These are phyloP conservation scores for Aspergillus hortae DNA, from an alignment of 2,329 filamentous ascomycete genomes.

Conservation along the genomic window DNA sequence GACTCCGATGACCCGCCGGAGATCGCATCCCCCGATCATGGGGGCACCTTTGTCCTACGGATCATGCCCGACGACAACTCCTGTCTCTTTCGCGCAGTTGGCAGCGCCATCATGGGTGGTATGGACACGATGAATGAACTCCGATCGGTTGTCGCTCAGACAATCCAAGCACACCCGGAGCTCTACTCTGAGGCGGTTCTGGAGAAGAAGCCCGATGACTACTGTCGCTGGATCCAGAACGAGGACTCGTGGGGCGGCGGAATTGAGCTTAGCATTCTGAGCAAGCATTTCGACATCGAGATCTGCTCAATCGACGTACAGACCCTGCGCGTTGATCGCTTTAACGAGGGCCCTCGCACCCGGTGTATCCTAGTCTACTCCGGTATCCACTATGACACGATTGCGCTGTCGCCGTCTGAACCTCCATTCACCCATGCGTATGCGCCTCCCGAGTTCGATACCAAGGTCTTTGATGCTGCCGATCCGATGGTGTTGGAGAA, in stretches of 20 bases:
- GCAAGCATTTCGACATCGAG: slow-evolving; percentile 79
- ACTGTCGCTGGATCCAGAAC: slow-evolving; percentile 76
- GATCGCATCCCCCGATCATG: slow-evolving; percentile 54
- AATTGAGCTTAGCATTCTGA: slow-evolving; percentile 83
- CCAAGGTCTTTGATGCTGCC: slow-evolving; percentile 65
- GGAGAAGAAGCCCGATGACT: slow-evolving; percentile 67
- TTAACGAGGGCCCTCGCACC: slow-evolving; percentile 68
- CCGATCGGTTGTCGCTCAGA: slow-evolving; percentile 71
- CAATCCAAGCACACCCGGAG: slow-evolving; percentile 69
- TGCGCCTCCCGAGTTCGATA: slow-evolving; percentile 70
- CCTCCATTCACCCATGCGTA: slow-evolving; percentile 54
- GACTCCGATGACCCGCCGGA: slow-evolving; percentile 59
- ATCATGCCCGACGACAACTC: slow-evolving; percentile 98
- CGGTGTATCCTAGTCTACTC: slow-evolving; percentile 84
- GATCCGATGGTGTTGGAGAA: slow-evolving; percentile 56
- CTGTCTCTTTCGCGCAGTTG: slow-evolving; percentile 88
- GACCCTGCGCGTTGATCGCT: slow-evolving; percentile 64
- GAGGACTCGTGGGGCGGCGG: slow-evolving; percentile 85
- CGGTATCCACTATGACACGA: slow-evolving; percentile 89
- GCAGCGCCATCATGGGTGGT: slow-evolving; percentile 68
- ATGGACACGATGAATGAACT: slow-evolving; percentile 69
- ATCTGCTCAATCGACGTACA: slow-evolving; percentile 81
- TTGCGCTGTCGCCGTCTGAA: slow-evolving; percentile 67
- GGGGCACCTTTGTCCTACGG: slow-evolving; percentile 65
- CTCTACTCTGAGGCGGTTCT: slow-evolving; percentile 74